Percentiles rank a stretch among this genome's conserved stretches.
These are phyloP conservation scores for Rhododendron ferrugineum DNA, from an alignment of 148 eudicot genomes.

Conservation along the genomic window DNA sequence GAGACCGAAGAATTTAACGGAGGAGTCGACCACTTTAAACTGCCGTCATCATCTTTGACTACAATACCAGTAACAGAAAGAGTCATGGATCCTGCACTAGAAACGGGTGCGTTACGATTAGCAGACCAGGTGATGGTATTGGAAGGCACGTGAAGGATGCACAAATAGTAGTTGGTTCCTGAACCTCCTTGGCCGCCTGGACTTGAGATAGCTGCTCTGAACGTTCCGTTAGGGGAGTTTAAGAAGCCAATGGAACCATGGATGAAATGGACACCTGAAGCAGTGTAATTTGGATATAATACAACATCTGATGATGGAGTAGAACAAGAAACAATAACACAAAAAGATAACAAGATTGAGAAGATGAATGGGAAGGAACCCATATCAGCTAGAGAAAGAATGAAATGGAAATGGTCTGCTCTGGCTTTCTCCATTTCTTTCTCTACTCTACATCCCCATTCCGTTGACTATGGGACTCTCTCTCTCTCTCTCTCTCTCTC, in stretches of 20 bases:
- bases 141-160: too few relatives aligned
- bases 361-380: not conserved
- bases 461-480: not conserved
- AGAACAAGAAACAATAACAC: conserved; percentile 17
- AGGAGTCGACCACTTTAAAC: too few relatives aligned
- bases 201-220: too few relatives aligned
- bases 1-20: too few relatives aligned
- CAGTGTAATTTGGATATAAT: conserved; percentile 54
- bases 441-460: conserved; percentile 2
- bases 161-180: too few relatives aligned
- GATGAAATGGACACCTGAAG: not conserved
- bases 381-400: conserved; percentile 12
- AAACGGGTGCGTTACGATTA: conserved; percentile 53
- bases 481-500: conserved; percentile 6
- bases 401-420: conserved; percentile 18
- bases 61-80: conserved; percentile 39
- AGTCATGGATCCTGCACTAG: conserved; percentile 40
- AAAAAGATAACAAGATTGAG: conserved; percentile 13
- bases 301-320: conserved; percentile 16
- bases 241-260: too few relatives aligned
- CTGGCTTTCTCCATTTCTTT: conserved; percentile 16
- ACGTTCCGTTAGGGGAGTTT: too few relatives aligned
- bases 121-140: too few relatives aligned
- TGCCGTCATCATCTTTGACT: conserved; percentile 44
- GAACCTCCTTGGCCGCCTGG: too few relatives aligned